A percentile compares a stretch with the other conserved stretches of the same genome.
These are phyloP conservation scores for Xylaria sp. DNA, from an alignment of 495 filamentous ascomycete species.

Conservation along the genomic window DNA sequence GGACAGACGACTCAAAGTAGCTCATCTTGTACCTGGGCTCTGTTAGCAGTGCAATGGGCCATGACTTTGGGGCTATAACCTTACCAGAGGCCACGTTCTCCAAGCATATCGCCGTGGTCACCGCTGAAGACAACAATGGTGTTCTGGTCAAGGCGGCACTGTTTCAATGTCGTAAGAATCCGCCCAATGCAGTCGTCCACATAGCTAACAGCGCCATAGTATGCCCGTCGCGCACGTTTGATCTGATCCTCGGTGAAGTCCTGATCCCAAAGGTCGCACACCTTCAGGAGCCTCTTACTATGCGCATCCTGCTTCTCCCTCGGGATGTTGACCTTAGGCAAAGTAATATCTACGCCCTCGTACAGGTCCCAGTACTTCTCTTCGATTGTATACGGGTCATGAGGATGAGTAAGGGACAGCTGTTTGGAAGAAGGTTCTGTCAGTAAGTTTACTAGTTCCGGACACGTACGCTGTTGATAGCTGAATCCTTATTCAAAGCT, in stretches of 20 bases:
- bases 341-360: conserved; percentile 81
- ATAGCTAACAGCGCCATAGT: conserved; percentile 88
- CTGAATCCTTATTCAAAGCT: background rate
- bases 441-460: conserved; percentile 10
- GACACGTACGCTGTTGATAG: background rate
- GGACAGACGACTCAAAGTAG: conserved; percentile 83
- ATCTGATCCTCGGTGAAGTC: conserved; percentile 81
- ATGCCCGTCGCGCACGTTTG: conserved; percentile 78
- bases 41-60: background rate
- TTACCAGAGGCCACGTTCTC: conserved; percentile 81
- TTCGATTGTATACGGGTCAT: conserved; percentile 91
- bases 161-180: conserved; percentile 72
- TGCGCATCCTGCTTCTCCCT: conserved; percentile 83
- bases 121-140: conserved; percentile 88
- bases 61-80: conserved; percentile 25
- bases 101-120: conserved; percentile 93
- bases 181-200: conserved; percentile 88
- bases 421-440: conserved; percentile 24
- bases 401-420: conserved; percentile 89
- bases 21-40: conserved; percentile 81
- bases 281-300: conserved; percentile 78
- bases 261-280: conserved; percentile 79
- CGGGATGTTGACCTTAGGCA: conserved; percentile 76
- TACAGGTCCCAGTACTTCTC: conserved; percentile 89
- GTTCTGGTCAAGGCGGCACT: conserved; percentile 77